Evolutionary conservation across 352 stramenopile species (phyloP), one percentile per base, ranked within the genome.

Genomic region (Globisporangium megalacanthum): DNA sequence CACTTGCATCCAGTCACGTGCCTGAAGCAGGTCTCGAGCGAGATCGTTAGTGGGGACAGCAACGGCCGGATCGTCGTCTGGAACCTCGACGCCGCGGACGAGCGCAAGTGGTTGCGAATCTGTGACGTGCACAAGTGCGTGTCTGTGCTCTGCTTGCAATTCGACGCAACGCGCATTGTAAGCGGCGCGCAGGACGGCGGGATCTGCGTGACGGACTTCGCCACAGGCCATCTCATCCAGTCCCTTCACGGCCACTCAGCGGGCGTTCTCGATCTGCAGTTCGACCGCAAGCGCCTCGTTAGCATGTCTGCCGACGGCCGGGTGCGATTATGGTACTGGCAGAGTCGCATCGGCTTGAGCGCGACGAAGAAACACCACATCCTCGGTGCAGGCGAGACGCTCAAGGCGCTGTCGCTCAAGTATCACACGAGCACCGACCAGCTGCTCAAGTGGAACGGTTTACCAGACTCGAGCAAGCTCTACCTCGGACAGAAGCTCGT

Each of bases 401-500:
- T 93, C 25, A 73, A 75, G 10, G 86, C 79, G 11, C 51, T 93
- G 6, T 93, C 80, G 48, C 68, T 93, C 31, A 83, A 83, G 55
- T 93, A 93, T n/a, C 83, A 72, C 37, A 79, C 79, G 4, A 93
- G 79, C 14, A 82, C 85, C 20, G 64, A 87, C 11, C 73, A 86
- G 17, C 37, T 93, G 22, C 69, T 90, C 6, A 52, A 70, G 25
- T 91, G 83, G 83, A 93, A 93, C 55, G 70, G 72, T 3, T 61
- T 93, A 5, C 58, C 74, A 0, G 79, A 93, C 49, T 86, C 78
- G 29, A 86, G 73, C 22, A 85, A 89, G 41, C 66, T 76, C 35
- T 91, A 93, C 51, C 51, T 90, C 14, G 83, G 83, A 5, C 83
- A 93, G 53, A 90, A 93, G 42, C 68, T 91, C 6, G 60, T 89